Base-by-base conservation (phyloP, 169 alveolate genomes). In the Blepharisma undulans region DNA sequence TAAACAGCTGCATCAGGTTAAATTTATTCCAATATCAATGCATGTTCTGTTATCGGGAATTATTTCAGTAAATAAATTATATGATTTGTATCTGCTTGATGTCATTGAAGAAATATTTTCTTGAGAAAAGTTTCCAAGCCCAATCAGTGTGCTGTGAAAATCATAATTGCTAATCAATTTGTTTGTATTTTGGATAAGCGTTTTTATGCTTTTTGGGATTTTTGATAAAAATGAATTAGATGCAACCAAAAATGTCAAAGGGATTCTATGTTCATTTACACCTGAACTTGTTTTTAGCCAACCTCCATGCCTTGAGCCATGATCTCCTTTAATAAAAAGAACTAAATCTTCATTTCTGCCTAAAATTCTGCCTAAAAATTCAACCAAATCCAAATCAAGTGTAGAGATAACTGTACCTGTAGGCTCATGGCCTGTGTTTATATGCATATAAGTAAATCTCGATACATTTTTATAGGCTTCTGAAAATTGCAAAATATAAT, bases 241-340 rank as follows among this genome's bases (percentile, higher is more conserved):
- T 10, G 59, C 84, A 21, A 27, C 12, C 21, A 86, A 6, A 4
- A 86, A 25, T 29, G 72, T 61, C 7, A 86, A 27, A 3, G 91
- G 91, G 29, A 86, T 27, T 86, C 91, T n/a, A 66, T 86, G 84
- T 29, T 86, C 91, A n/a, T 32, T 34, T 72, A 59, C 61, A 0
- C 82, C 91, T 19, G 61, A 84, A 60, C 25, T 72, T 36, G 61
- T 22, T 22, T 84, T 72, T n/a, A 86, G 72, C 91, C 89, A 84
- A 32, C 30, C 22, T 76, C 92, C 92, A 32, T 88, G 77, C 59
- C 92, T 88, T 88, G 77, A 74, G 8, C 92, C 92, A 88, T 88
- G 92, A 76, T 88, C 92, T 76, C 87, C 92, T 33, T 30, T 36
- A 29, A 86, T 22, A 72, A 86, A 30, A 19, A 86, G 27, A 72